Percentiles rank a stretch among this genome's conserved stretches.
phyloP scores from a whole-genome alignment of 495 filamentous ascomycete species.

The Podospora australis region DNA sequence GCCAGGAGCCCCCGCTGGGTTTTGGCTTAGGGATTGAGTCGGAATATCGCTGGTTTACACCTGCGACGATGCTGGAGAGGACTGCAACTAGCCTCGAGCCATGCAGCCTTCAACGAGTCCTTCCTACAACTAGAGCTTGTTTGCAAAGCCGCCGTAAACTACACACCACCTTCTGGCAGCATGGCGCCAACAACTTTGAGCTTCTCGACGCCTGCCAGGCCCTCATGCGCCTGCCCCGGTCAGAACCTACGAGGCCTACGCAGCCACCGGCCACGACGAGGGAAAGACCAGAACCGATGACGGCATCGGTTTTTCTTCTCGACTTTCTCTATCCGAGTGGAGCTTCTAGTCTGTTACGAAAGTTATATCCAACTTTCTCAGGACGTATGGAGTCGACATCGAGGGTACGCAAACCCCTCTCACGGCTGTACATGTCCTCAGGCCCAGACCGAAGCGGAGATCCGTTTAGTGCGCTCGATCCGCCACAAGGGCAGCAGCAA shows the following conservation, averaged over 20 bases:
- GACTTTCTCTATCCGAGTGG: conserved; percentile 59
- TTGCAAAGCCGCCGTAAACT: conserved; percentile 54
- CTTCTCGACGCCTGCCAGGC: conserved; percentile 42
- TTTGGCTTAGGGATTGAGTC: conserved; percentile 6
- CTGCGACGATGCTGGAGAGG: conserved; percentile 71
- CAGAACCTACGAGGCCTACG: conserved; percentile 4
- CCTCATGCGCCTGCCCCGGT: conserved; percentile 23
- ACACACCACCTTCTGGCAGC: conserved; percentile 60
- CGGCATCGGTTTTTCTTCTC: conserved; percentile 42
- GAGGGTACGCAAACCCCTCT: background rate
- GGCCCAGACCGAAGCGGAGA: background rate
- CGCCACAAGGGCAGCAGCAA: no score
- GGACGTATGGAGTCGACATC: conserved; percentile 8
- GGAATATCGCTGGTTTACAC: background rate
- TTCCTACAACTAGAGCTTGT: conserved; percentile 50
- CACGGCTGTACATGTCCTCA: conserved; percentile 17
- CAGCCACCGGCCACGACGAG: conserved; percentile 11
- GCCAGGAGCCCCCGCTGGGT: background rate
- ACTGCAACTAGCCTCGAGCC: conserved; percentile 70
- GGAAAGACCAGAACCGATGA: conserved; percentile 22
- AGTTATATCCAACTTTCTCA: conserved; percentile 17
- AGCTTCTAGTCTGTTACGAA: conserved; percentile 43
- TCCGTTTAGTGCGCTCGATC: background rate
- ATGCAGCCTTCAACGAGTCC: conserved; percentile 58
- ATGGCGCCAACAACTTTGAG: conserved; percentile 54